Percentiles rank a stretch among this genome's conserved stretches.
These are phyloP conservation scores for Candida incommunis DNA, from an alignment of 805 yeast species.

Conservation along the genomic window DNA sequence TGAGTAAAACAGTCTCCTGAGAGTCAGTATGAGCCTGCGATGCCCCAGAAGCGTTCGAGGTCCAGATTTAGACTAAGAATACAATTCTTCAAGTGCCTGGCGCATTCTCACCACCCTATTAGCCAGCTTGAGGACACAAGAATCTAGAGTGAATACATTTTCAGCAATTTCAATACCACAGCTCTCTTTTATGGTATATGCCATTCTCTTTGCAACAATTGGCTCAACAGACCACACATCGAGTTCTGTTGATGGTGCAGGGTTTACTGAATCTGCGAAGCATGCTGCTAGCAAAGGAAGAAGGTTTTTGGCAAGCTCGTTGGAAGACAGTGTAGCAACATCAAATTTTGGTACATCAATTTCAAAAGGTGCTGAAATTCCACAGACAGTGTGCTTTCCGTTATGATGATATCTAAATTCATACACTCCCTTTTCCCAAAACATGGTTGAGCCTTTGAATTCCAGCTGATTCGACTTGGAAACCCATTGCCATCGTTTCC, in stretches of 20 bases:
- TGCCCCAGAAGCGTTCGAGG: too few species aligned
- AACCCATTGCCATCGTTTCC: slow-evolving; percentile 8
- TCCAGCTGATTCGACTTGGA: slow-evolving; percentile 29
- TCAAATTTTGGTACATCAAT: slow-evolving; percentile 26
- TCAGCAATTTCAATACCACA: slow-evolving; percentile 26
- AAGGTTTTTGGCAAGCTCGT: slow-evolving; percentile 21
- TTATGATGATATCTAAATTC: slow-evolving; percentile 61
- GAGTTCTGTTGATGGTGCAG: slow-evolving; percentile 10
- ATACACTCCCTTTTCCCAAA: slow-evolving; percentile 57
- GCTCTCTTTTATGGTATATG: slow-evolving; percentile 15
- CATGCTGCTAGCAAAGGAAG: slow-evolving; percentile 12
- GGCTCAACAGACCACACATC: slow-evolving; percentile 14
- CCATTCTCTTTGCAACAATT: slow-evolving; percentile 12
- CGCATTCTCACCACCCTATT: slow-evolving; percentile 16
- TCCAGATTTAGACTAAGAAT: too few species aligned
- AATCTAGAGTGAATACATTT: slow-evolving; percentile 29
- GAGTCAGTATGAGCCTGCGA: too few species aligned
- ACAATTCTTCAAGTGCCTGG: slow-evolving; percentile 19
- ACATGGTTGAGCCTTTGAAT: slow-evolving; percentile 35
- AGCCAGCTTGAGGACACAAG: slow-evolving; percentile 17
- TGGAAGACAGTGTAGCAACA: slow-evolving; percentile 21
- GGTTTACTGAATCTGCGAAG: slow-evolving; percentile 11
- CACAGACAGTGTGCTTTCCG: slow-evolving; percentile 56
- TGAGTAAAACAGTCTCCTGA: too few species aligned
- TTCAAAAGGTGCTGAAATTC: slow-evolving; percentile 53